Percentiles rank a stretch among this genome's conserved stretches.
Conservation (phyloP, 495 filamentous ascomycete genomes). For the Penicillium verhagenii region DNA sequence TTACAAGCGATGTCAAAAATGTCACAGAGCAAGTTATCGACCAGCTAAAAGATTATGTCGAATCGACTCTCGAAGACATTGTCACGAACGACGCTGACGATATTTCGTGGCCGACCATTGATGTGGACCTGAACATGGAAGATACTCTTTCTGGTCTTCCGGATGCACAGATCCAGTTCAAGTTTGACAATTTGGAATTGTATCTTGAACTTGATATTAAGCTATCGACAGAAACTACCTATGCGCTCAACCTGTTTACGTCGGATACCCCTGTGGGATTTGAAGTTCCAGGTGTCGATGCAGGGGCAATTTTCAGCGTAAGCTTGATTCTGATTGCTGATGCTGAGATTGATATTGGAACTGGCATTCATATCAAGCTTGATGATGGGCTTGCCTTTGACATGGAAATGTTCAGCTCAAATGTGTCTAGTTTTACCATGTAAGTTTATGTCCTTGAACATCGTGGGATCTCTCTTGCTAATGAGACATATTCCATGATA, state of each 20-base stretch:
- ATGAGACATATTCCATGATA: constrained; percentile 11
- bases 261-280: constrained; percentile 45
- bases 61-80: background rate
- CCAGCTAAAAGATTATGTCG: background rate
- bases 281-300: constrained; percentile 30
- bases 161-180: constrained; percentile 39
- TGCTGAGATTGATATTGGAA: constrained; percentile 47
- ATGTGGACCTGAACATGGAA: constrained; percentile 26
- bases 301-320: constrained; percentile 44
- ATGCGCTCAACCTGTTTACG: constrained; percentile 48
- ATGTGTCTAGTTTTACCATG: constrained; percentile 47
- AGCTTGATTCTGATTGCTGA: constrained; percentile 49
- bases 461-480: background rate
- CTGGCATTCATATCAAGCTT: constrained; percentile 52
- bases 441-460: constrained; percentile 15
- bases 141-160: constrained; percentile 43
- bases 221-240: constrained; percentile 40
- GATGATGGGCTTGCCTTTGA: constrained; percentile 45
- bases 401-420: constrained; percentile 41
- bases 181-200: constrained; percentile 52
- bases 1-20: background rate
- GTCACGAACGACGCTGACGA: background rate
- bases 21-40: background rate
- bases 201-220: constrained; percentile 50
- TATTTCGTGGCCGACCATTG: constrained; percentile 7